Evolutionary conservation across 768 basidiomycete genomes (phyloP).

Genomic region (Crucibulum laeve): DNA sequence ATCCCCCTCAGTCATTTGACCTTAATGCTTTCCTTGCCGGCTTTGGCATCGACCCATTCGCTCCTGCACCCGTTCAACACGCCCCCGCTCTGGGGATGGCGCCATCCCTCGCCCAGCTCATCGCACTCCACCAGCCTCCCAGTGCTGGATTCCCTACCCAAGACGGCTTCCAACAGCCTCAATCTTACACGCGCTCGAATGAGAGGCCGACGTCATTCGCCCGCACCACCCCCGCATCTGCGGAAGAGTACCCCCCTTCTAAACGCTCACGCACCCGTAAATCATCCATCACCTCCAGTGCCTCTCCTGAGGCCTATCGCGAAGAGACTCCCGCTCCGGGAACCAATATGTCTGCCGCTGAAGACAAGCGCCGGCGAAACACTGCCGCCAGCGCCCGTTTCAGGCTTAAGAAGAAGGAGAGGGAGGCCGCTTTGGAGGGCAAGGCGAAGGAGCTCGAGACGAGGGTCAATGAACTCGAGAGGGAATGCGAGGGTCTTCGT

Average conservation of each 20-base stretch:
- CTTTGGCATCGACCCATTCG: conserved; percentile 39
- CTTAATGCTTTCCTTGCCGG: conserved; percentile 31
- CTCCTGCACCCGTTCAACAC: conserved; percentile 7
- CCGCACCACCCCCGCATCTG: conserved; percentile 13
- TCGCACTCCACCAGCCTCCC: conserved; percentile 53
- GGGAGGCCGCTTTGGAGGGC: conserved; percentile 84
- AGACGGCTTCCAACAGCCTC: conserved; percentile 15
- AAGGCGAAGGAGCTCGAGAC: conserved; percentile 82
- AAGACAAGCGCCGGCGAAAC: conserved; percentile 92
- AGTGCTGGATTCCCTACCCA: conserved; percentile 11
- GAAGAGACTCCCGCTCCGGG: conserved; percentile 19
- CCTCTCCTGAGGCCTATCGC: conserved; percentile 22
- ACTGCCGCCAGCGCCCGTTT: conserved; percentile 93
- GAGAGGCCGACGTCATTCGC: background rate
- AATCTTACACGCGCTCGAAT: conserved; percentile 10
- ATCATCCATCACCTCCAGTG: conserved; percentile 29
- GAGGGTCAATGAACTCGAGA: conserved; percentile 77
- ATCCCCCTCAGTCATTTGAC: conserved; percentile 33
- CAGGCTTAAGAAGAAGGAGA: conserved; percentile 93
- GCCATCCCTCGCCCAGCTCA: conserved; percentile 67
- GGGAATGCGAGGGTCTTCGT: conserved; percentile 84
- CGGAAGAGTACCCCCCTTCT: conserved; percentile 30
- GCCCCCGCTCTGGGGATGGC: conserved; percentile 23
- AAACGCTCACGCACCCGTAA: conserved; percentile 61
- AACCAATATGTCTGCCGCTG: conserved; percentile 45